Evolutionary conservation across 1,284 basidiomycete genomes (phyloP), one percentile per base, ranked within the genome.

Genomic region (Rhodotorula sp.): DNA sequence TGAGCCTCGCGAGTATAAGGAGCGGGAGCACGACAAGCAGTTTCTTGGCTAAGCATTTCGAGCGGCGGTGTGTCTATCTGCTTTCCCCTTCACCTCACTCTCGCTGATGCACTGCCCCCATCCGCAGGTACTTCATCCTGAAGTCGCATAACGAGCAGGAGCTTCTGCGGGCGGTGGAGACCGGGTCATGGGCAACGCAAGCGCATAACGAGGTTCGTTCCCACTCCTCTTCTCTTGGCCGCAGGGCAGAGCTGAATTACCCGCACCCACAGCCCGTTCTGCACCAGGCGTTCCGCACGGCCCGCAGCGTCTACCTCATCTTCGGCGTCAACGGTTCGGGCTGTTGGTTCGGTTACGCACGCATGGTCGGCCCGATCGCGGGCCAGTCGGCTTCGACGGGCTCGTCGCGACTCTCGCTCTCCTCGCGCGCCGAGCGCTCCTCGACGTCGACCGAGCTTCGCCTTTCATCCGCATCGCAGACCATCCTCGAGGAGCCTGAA

Each of bases 271-370:
- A 70, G 71, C 77, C 78, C 22, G 80, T 83, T 1, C 78, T 83
- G 39, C 93, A 97, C 77, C 92, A 94, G 81, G 94, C 95, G 0
- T 97, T 86, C 82, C 87, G 93, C 50, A 96, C 92, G 13, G 91
- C 91, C 76, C 86, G 88, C 77, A 89, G 92, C 27, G 94, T 97
- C 9, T 90, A 86, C 78, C 86, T 97, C 57, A 89, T 97, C 76
- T 97, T 97, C 79, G 88, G 93, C 56, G 94, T 92, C 37, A 97
- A 97, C 82, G 91, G 91, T 81, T 92, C 91, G 64, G 90, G 92
- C 34, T 71, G 78, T 44, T 81, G 81, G 68, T 80, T 78, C 61
- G 81, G 81, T 4, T 80, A 79, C 60, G 81, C 81, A 17, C 73
- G 72, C 50, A 82, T 82, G 80, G 72, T 74, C 1, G 80, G 66